These are phyloP conservation scores for Backusella circina DNA, from an alignment of 192 early-diverging fungal species.

Conservation along the genomic window DNA sequence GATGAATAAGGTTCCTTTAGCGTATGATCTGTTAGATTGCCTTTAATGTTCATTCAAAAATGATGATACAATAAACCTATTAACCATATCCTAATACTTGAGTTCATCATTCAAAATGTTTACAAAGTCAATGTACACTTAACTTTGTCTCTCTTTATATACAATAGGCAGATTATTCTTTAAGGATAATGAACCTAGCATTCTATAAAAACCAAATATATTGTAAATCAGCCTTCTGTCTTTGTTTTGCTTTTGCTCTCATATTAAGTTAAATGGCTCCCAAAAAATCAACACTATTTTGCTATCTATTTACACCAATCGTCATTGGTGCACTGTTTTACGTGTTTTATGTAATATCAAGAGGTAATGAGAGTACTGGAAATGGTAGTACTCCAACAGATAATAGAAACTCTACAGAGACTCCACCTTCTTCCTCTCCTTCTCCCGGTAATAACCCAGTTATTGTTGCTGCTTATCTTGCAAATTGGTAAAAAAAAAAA, in stretches of 20 bases:
- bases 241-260: not conserved
- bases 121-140: not conserved
- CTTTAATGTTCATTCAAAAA: too few relatives aligned
- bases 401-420: not conserved
- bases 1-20: too few relatives aligned
- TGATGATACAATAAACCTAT: too few relatives aligned
- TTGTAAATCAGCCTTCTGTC: not conserved
- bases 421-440: not conserved
- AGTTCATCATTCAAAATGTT: too few relatives aligned
- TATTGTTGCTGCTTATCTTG: slow-evolving; percentile 24
- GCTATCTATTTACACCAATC: not conserved
- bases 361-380: not conserved
- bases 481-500: slow-evolving; percentile 18
- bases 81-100: too few relatives aligned
- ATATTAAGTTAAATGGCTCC: not conserved
- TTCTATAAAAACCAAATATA: not conserved
- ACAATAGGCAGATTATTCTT: not conserved
- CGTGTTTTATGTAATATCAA: not conserved
- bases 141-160: not conserved
- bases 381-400: not conserved
- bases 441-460: not conserved
- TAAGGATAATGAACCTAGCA: not conserved
- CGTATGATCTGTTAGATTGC: too few relatives aligned
- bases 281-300: not conserved
- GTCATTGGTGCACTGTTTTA: not conserved